These are phyloP conservation scores for Ganoderma leucocontextum DNA, from an alignment of 1,284 basidiomycete genomes.

Conservation along the genomic window DNA sequence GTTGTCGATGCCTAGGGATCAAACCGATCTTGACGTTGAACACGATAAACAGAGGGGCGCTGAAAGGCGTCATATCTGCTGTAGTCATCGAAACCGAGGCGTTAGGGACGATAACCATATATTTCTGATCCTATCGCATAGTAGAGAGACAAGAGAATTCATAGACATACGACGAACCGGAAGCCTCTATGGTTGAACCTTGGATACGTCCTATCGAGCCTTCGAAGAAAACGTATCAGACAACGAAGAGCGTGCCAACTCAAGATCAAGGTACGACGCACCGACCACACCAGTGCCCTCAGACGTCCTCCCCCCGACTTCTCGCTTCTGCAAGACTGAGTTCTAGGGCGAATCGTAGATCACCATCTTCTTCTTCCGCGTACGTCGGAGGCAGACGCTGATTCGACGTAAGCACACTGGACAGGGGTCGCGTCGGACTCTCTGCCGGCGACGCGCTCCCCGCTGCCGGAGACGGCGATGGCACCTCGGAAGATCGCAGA, in stretches of 20 bases:
- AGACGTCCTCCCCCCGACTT: conserved; percentile 42
- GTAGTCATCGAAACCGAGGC: not conserved
- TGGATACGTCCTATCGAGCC: not conserved
- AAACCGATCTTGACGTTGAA: not conserved
- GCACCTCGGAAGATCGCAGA: conserved; percentile 35
- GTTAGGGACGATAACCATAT: not conserved
- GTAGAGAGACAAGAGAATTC: not conserved
- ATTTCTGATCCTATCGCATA: conserved; percentile 8
- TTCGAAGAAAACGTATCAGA: not conserved
- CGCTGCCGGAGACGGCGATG: conserved; percentile 29
- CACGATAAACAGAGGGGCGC: not conserved
- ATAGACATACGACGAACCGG: conserved; percentile 4
- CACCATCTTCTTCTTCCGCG: conserved; percentile 34
- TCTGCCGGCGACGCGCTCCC: conserved; percentile 26
- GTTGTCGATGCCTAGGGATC: not conserved
- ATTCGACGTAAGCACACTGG: conserved; percentile 11
- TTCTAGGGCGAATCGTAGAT: conserved; percentile 43
- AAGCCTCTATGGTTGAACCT: not conserved
- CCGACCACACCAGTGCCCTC: not conserved
- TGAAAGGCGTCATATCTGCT: not conserved
- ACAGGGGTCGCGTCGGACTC: conserved; percentile 20
- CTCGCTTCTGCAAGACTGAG: conserved; percentile 45
- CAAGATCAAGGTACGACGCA: not conserved
- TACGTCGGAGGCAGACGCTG: conserved; percentile 5
- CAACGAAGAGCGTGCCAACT: not conserved